phyloP scores from a whole-genome alignment of 1,139 yeast genomes.

The Debaryomycetaceae sp. region DNA sequence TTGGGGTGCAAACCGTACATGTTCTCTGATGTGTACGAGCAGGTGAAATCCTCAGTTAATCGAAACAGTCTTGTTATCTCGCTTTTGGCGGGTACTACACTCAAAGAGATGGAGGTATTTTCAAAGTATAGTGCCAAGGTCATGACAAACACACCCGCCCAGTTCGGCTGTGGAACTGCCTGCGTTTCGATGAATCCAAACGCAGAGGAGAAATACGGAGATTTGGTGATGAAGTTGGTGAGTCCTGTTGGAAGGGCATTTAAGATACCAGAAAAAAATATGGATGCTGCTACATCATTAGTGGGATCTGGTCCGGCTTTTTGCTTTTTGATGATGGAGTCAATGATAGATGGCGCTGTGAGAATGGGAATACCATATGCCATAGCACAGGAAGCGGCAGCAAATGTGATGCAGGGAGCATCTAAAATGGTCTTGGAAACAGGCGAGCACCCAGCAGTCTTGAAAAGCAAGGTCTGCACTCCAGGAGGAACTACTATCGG shows the following conservation, averaged over 20 bases:
- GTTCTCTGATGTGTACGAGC: conserved; percentile 57
- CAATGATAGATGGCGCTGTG: conserved; percentile 91
- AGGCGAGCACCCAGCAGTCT: conserved; percentile 89
- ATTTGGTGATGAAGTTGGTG: conserved; percentile 55
- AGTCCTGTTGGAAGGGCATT: conserved; percentile 67
- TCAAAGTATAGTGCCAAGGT: conserved; percentile 73
- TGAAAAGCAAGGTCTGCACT: conserved; percentile 87
- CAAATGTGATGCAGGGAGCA: conserved; percentile 95
- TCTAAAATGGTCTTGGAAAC: conserved; percentile 83
- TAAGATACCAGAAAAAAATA: conserved; percentile 81
- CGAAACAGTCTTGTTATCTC: conserved; percentile 70
- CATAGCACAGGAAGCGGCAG: conserved; percentile 84
- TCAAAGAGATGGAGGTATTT: conserved; percentile 57
- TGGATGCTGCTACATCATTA: conserved; percentile 94
- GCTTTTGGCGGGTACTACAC: conserved; percentile 89
- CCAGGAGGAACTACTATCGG: conserved; percentile 99
- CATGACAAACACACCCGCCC: conserved; percentile 98
- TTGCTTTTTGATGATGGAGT: conserved; percentile 83
- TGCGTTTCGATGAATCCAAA: conserved; percentile 67
- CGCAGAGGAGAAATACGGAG: conserved; percentile 46
- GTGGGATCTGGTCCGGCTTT: conserved; percentile 98
- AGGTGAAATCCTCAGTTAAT: conserved; percentile 39
- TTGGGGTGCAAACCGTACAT: conserved; percentile 86
- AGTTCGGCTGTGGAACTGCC: conserved; percentile 90
- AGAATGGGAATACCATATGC: conserved; percentile 91